Evolutionary conservation across 2,329 filamentous ascomycete species (phyloP).

Genomic region (Colletotrichum navitas): DNA sequence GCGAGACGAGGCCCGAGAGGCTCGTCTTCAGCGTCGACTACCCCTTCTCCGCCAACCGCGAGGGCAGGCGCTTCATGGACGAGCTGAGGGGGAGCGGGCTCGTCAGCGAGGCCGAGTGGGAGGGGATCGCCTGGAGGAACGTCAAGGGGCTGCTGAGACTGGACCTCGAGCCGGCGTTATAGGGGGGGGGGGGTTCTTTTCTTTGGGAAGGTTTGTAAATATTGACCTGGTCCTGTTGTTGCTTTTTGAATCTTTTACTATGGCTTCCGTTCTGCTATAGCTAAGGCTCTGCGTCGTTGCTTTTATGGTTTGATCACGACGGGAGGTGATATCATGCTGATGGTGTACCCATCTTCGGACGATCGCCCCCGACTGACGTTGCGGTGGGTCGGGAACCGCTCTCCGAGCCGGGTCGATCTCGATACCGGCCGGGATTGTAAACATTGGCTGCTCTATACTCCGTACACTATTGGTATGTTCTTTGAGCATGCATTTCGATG

Average conservation of each 20-base stretch:
- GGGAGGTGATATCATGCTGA: conserved; percentile 25
- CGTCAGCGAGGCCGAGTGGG: conserved; percentile 62
- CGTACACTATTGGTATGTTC: too few species aligned
- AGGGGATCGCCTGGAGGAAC: conserved; percentile 63
- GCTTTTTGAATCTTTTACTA: not conserved
- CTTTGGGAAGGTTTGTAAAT: not conserved
- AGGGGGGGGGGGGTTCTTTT: not conserved
- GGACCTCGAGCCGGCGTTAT: conserved; percentile 39
- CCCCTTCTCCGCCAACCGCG: conserved; percentile 64
- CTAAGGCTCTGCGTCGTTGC: not conserved
- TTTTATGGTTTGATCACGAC: not conserved
- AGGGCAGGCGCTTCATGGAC: conserved; percentile 61
- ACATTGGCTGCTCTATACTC: too few species aligned
- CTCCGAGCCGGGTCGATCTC: conserved; percentile 6
- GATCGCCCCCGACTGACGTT: conserved; percentile 23
- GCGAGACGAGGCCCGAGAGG: conserved; percentile 60
- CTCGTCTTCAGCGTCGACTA: conserved; percentile 71
- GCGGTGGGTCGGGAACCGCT: conserved; percentile 6
- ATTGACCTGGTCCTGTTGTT: not conserved
- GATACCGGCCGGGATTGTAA: not conserved
- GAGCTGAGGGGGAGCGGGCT: conserved; percentile 63
- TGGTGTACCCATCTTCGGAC: not conserved
- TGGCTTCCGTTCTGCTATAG: too few species aligned
- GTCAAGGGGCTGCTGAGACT: conserved; percentile 59
- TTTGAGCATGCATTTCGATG: too few species aligned